Conservation (phyloP, 441 rosid species). For the Oxalis stricta region DNA sequence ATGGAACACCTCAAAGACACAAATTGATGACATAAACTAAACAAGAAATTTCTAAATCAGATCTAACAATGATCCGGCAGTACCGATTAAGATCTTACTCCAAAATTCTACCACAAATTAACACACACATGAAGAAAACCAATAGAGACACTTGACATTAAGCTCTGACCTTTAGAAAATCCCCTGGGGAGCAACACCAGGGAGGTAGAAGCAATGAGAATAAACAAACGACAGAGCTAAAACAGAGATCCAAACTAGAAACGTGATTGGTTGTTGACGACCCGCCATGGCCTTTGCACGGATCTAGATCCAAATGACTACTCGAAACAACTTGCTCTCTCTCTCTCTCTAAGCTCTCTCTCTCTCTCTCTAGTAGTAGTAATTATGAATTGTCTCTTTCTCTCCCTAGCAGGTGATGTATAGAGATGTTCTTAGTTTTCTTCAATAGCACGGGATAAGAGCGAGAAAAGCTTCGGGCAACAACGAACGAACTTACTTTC, state of each 20-base stretch:
- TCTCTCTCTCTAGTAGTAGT: no score
- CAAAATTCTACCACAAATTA: not conserved
- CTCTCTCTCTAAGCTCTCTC: not conserved
- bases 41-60: no score
- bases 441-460: no score
- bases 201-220: slow-evolving; percentile 63
- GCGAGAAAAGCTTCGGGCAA: no score
- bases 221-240: slow-evolving; percentile 18
- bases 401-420: no score
- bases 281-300: slow-evolving; percentile 36
- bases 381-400: no score
- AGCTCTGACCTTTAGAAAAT: slow-evolving; percentile 42
- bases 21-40: no score
- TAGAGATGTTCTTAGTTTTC: no score
- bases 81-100: no score
- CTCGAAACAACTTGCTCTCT: not conserved
- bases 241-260: slow-evolving; percentile 22
- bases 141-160: not conserved
- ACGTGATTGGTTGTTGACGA: slow-evolving; percentile 15
- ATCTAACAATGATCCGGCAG: no score
- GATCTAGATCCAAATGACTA: slow-evolving; percentile 17
- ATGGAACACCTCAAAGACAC: no score
- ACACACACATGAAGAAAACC: not conserved
- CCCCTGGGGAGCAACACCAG: slow-evolving; percentile 89
- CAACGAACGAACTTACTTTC: no score